Base-by-base conservation (phyloP, 768 basidiomycete species). In the Infundibulicybe gibba region DNA sequence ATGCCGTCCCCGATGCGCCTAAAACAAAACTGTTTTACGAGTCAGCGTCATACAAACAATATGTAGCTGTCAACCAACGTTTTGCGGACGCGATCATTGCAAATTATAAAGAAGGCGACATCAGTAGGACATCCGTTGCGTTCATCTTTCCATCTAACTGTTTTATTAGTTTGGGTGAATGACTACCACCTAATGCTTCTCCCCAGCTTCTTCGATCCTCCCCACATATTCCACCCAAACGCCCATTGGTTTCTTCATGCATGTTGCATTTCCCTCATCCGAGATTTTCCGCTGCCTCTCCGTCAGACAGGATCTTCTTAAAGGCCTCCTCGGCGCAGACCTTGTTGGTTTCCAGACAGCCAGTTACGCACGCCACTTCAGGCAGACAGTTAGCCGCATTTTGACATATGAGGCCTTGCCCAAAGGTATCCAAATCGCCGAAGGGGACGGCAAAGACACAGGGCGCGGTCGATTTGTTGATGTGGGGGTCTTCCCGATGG, bases 131-230 rank as follows among this genome's bases (percentile, higher is more conserved):
- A 14, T 32, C 30, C 39, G 20, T 20, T 11, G 31, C 17, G 41
- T 13, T n/a, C 12, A 19, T 40, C 4, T 17, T 31, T 19, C 35
- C 40, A 21, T 32, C 48, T 37, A 33, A 21, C 13, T 45, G 14
- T 11, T 8, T 37, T 34, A 34, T 6, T 50, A 77, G 76, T 90
- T 55, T 89, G 85, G 85, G 76, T 90, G 3, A 93, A 99, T 66
- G 95, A 98, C 69, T 99, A 97, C 66, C 95, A 99, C 60, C 83
- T 98, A 41, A 87, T 97, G 74, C 84, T 98, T 41, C 80, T 97
- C 8, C 95, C 95, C 75, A 79, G 37, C 83, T 97, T 67, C 78
- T 98, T 21, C 85, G 94, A 42, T 75, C 82, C 52, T 75, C 67
- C 17, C 72, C 63, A 45, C 75, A 58, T 61, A 91, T 64, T 62